These are phyloP conservation scores for Pleurotus salmoneostramineus DNA, from an alignment of 768 basidiomycete genomes.

Conservation along the genomic window DNA sequence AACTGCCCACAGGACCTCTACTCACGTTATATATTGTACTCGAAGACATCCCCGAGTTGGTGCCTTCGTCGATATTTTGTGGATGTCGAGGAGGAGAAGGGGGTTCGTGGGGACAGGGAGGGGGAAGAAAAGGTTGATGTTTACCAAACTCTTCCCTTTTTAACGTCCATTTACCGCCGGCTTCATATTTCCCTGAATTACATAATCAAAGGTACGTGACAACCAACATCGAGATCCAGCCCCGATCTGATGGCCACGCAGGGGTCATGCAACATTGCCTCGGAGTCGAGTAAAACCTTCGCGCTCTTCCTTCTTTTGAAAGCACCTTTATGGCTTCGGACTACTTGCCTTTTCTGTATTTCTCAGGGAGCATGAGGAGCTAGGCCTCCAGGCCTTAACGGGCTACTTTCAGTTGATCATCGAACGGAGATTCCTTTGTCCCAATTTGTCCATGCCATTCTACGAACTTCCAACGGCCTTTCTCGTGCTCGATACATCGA, in stretches of 20 bases:
- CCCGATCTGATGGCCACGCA: neutral
- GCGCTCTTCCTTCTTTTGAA: too few species aligned
- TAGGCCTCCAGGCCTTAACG: too few species aligned
- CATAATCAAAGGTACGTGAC: constrained; percentile 7
- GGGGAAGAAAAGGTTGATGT: constrained; percentile 13
- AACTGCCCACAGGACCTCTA: neutral
- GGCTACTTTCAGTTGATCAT: too few species aligned
- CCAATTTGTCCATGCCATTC: too few species aligned
- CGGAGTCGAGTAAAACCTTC: too few species aligned
- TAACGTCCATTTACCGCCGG: constrained; percentile 13
- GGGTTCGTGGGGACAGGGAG: constrained; percentile 11
- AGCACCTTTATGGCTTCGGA: too few species aligned
- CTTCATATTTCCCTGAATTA: constrained; percentile 8
- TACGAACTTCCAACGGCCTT: too few species aligned
- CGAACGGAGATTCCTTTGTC: too few species aligned
- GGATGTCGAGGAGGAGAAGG: neutral
- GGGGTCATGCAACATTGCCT: too few species aligned
- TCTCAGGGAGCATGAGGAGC: too few species aligned
- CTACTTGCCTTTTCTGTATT: too few species aligned
- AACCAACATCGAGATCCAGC: constrained; percentile 1
- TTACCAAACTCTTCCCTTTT: constrained; percentile 18
- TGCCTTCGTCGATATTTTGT: neutral
- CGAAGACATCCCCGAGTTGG: constrained; percentile 15
- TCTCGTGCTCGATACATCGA: too few species aligned
- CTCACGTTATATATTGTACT: constrained; percentile 24